phyloP scores from a whole-genome alignment of 1,284 basidiomycete genomes.

The Pascua guehoae region DNA sequence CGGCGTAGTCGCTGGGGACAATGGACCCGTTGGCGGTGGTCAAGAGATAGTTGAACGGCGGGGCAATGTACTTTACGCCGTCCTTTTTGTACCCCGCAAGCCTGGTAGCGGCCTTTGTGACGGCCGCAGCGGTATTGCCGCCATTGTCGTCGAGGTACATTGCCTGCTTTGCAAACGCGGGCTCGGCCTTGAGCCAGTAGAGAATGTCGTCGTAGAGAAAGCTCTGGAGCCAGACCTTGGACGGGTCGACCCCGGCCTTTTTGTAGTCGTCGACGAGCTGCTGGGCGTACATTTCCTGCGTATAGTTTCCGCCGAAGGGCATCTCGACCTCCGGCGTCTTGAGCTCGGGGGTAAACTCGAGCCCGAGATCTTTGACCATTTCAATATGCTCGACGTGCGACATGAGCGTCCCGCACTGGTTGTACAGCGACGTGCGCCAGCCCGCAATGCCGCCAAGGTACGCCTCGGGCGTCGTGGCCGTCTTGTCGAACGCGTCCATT shows the following conservation, averaged over 20 bases:
- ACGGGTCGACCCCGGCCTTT: constrained; percentile 4
- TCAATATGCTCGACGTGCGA: constrained; percentile 18
- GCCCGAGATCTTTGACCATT: constrained; percentile 15
- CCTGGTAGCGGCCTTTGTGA: constrained; percentile 5
- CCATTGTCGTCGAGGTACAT: constrained; percentile 17
- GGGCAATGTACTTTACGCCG: constrained; percentile 17
- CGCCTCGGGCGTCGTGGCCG: constrained; percentile 15
- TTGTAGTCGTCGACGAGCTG: constrained; percentile 17
- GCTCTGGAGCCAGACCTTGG: constrained; percentile 18
- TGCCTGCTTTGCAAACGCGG: constrained; percentile 18
- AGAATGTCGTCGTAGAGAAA: constrained; percentile 20
- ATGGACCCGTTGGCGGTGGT: constrained; percentile 9
- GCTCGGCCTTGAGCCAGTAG: constrained; percentile 16
- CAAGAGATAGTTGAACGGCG: constrained; percentile 17
- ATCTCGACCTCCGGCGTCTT: constrained; percentile 18
- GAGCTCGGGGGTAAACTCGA: constrained; percentile 20
- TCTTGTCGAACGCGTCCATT: constrained; percentile 15
- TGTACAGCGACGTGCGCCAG: constrained; percentile 18
- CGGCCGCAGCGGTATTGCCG: background rate
- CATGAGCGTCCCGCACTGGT: constrained; percentile 19
- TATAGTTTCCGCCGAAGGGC: constrained; percentile 22
- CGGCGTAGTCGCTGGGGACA: constrained; percentile 17
- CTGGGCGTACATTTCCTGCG: constrained; percentile 18
- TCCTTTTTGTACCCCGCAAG: constrained; percentile 7
- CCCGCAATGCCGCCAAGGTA: constrained; percentile 9